phyloP scores from a whole-genome alignment of 805 yeast species.

The Ogataea corticis region DNA sequence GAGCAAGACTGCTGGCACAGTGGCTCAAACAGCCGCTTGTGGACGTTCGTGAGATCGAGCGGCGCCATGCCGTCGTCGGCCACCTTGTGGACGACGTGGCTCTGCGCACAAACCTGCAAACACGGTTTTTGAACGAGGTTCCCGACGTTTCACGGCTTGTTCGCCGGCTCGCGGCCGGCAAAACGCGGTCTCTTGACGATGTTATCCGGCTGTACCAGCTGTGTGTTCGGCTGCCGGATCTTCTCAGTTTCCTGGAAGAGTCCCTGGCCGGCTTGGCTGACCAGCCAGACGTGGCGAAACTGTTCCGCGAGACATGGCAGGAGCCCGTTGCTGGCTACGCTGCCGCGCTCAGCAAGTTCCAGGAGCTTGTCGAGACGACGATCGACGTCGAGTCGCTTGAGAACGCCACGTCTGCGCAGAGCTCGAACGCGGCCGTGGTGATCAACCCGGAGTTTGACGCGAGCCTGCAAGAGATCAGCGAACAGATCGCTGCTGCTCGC shows the following conservation, averaged over 20 bases:
- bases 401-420: constrained; percentile 58
- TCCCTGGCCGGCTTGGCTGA: constrained; percentile 37
- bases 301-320: constrained; percentile 57
- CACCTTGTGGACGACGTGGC: constrained; percentile 68
- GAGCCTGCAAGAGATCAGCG: constrained; percentile 59
- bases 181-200: constrained; percentile 72
- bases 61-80: constrained; percentile 77
- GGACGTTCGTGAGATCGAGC: constrained; percentile 53
- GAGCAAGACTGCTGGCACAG: constrained; percentile 81
- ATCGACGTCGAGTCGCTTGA: constrained; percentile 84
- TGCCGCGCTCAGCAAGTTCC: constrained; percentile 60
- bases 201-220: constrained; percentile 87
- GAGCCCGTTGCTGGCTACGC: constrained; percentile 52
- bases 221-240: constrained; percentile 66
- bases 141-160: constrained; percentile 82
- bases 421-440: constrained; percentile 47
- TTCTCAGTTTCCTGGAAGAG: constrained; percentile 51
- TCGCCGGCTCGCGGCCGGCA: constrained; percentile 57
- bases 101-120: constrained; percentile 63
- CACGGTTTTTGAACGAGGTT: constrained; percentile 64
- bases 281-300: constrained; percentile 23
- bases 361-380: constrained; percentile 89
- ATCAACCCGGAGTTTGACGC: constrained; percentile 91
- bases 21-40: constrained; percentile 97
- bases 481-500: constrained; percentile 54